A percentile compares a stretch with the other conserved stretches of the same genome.
Conservation (phyloP, 495 filamentous ascomycete species). For the Trichoderma asperelloides region DNA sequence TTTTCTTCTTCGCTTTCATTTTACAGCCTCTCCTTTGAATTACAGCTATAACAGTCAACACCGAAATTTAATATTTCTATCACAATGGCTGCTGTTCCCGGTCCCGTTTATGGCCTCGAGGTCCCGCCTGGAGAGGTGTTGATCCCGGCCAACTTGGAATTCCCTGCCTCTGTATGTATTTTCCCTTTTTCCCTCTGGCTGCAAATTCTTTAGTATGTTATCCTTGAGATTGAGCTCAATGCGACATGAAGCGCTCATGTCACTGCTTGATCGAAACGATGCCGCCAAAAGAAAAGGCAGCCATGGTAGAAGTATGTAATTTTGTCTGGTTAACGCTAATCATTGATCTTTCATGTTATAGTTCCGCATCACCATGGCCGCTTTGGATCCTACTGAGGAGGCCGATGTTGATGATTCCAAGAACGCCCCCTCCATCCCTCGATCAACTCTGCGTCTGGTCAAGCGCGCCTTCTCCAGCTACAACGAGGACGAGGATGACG, state of each 20-base stretch:
- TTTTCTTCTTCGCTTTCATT: background rate
- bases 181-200: conserved; percentile 1
- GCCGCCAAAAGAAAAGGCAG: background rate
- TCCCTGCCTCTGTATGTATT: conserved; percentile 70
- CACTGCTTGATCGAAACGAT: background rate
- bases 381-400: conserved; percentile 78
- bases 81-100: conserved; percentile 47
- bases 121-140: conserved; percentile 71
- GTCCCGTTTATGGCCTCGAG: conserved; percentile 82
- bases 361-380: conserved; percentile 98
- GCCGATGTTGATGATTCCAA: conserved; percentile 55
- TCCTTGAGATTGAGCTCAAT: background rate
- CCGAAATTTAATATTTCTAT: background rate
- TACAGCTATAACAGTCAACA: background rate
- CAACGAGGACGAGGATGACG: conserved; percentile 53
- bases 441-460: conserved; percentile 84
- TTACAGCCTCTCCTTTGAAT: background rate
- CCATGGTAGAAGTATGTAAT: background rate
- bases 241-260: background rate
- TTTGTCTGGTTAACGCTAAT: conserved; percentile 11
- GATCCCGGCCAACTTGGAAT: conserved; percentile 63
- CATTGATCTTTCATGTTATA: conserved; percentile 24
- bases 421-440: conserved; percentile 51
- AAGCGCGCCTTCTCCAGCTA: conserved; percentile 50
- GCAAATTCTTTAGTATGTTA: background rate